These are phyloP conservation scores for Prunus davidiana DNA, from an alignment of 306 rosid genomes.

Conservation along the genomic window DNA sequence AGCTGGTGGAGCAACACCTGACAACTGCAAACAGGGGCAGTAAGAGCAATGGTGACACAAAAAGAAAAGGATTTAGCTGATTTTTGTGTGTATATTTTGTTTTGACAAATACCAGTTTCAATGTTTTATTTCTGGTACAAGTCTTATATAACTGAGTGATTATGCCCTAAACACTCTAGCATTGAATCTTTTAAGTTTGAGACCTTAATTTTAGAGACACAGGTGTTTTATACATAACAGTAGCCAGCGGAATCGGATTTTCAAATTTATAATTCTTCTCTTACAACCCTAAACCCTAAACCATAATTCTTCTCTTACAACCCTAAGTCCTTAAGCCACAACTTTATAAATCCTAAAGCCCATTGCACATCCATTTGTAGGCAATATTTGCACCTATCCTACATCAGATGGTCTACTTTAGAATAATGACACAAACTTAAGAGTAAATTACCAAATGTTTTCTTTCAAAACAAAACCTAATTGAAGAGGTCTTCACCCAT, in stretches of 20 bases:
- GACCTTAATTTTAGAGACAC: not conserved
- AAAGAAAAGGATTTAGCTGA: not conserved
- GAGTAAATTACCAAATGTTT: not conserved
- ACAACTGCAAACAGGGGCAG: slow-evolving; percentile 60
- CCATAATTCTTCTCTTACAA: not conserved
- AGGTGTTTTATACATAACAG: not conserved
- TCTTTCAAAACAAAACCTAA: not conserved
- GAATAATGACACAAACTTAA: not conserved
- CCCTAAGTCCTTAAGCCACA: not conserved
- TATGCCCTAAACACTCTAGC: not conserved
- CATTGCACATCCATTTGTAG: not conserved
- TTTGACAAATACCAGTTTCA: not conserved
- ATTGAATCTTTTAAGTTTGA: not conserved
- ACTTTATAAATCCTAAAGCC: not conserved
- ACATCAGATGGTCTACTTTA: not conserved
- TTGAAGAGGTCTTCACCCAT: not conserved
- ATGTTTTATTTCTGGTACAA: not conserved
- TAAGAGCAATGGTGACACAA: slow-evolving; percentile 8
- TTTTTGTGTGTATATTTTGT: not conserved
- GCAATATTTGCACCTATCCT: not conserved
- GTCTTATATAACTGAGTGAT: not conserved
- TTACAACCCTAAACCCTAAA: not conserved
- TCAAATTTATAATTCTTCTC: not conserved
- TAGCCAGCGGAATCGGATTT: not conserved
- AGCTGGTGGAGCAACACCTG: slow-evolving; percentile 87